Percentiles rank a stretch among this genome's conserved stretches.
phyloP scores from a whole-genome alignment of 768 basidiomycete genomes.

The Trametes villosa region DNA sequence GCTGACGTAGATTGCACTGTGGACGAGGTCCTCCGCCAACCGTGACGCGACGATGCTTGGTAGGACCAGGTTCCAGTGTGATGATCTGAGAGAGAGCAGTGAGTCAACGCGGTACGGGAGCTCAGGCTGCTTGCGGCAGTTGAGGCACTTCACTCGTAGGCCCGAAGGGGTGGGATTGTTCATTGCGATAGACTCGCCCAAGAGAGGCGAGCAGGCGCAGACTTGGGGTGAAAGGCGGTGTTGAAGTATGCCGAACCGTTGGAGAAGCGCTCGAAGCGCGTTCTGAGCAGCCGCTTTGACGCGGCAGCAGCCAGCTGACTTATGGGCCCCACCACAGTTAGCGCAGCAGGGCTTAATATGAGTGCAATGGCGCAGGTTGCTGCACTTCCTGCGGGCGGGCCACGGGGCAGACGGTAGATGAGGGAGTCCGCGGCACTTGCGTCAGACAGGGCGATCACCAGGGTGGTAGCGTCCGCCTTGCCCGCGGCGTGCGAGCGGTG shows the following conservation, averaged over 20 bases:
- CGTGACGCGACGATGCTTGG: neutral
- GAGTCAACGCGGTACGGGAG: neutral
- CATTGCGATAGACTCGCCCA: neutral
- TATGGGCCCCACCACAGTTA: conserved; percentile 2
- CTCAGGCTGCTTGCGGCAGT: conserved; percentile 4
- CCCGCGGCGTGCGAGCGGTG: neutral
- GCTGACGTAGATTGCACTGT: conserved; percentile 7
- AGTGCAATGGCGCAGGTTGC: neutral
- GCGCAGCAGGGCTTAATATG: conserved; percentile 3
- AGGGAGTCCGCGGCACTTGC: neutral
- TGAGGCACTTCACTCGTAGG: conserved; percentile 1
- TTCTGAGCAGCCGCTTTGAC: neutral
- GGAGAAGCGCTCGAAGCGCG: neutral
- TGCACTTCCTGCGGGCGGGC: neutral
- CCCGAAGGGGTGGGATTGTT: neutral
- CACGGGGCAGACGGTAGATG: conserved; percentile 2
- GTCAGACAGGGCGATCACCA: neutral
- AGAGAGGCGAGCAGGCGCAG: neutral
- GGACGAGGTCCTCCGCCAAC: neutral
- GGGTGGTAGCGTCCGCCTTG: neutral
- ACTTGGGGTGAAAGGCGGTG: neutral
- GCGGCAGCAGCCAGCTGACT: neutral
- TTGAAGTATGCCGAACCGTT: conserved; percentile 4
- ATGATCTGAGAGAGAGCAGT: neutral
- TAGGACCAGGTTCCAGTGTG: conserved; percentile 5